Base-by-base conservation (phyloP, 306 rosid genomes). In the Cotoneaster glaucophyllus region DNA sequence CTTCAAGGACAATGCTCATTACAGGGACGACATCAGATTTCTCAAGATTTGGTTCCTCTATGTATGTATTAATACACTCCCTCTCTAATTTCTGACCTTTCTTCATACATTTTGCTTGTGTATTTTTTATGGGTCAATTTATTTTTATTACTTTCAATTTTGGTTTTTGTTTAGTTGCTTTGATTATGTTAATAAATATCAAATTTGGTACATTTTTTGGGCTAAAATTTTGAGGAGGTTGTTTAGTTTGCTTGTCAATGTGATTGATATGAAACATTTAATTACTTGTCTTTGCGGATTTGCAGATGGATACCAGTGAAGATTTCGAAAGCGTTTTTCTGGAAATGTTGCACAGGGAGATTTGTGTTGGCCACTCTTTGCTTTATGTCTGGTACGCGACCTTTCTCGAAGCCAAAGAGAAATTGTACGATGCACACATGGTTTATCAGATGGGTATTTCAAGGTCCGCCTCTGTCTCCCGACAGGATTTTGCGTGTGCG, bases 1-100 rank as follows among this genome's bases (percentile, higher is more conserved):
- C 24, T 93, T 89, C 85, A 87, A 80, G 84, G 73, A 79, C 81
- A 69, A 29, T 39, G 83, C 26, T 44, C 87, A 43, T n/a, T 93
- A 93, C 87, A 81, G 83, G 61, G 74, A 86, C 65, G 98, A 90
- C 80, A 48, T 75, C 83, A 81, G 98, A 86, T 93, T 93, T 71
- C 93, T 93, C 77, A 89, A 87, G 88, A 86, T 93, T 72, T 90
- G 98, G 93, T 80, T 90, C 83, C 84, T 93, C 74, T 88, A 87
- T 82, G 98, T 92, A 80, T 24, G 56, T 39, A 8, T 39, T 39
- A 73, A 24, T 58, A 39, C 64, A 65, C 32, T 73, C 28, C 34
- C 17, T 13, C 58, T 57, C 12, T 39, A 39, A 39, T 57, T 22
- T 10, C 39, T 67, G n/a, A 4, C 56, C 34, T 41, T 75, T 41